A percentile compares a stretch with the other conserved stretches of the same genome.
These are phyloP conservation scores for Pichia paraexigua DNA, from an alignment of 805 yeast genomes.

Conservation along the genomic window DNA sequence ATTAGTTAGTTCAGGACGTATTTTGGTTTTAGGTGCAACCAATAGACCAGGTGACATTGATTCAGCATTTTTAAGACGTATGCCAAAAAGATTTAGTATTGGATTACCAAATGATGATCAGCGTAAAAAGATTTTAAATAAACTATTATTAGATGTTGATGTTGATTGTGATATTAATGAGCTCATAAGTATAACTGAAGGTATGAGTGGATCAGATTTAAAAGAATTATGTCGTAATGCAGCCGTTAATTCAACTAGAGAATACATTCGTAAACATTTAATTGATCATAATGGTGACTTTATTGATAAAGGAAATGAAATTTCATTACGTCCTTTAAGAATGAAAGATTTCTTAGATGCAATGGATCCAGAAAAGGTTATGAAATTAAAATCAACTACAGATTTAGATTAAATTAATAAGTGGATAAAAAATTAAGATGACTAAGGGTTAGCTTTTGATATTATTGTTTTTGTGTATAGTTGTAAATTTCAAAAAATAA, in stretches of 20 bases:
- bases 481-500: background rate
- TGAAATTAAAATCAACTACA: slow-evolving; percentile 7
- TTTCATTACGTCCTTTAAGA: slow-evolving; percentile 52
- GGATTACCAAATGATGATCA: slow-evolving; percentile 62
- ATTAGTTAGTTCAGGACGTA: slow-evolving; percentile 60
- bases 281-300: slow-evolving; percentile 28
- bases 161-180: slow-evolving; percentile 59
- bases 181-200: slow-evolving; percentile 59
- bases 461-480: background rate
- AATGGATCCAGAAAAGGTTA: slow-evolving; percentile 15
- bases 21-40: slow-evolving; percentile 90
- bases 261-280: slow-evolving; percentile 58
- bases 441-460: background rate
- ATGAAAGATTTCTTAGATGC: slow-evolving; percentile 54
- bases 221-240: slow-evolving; percentile 91
- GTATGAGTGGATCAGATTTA: slow-evolving; percentile 85
- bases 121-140: slow-evolving; percentile 59
- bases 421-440: background rate
- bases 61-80: slow-evolving; percentile 81
- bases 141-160: slow-evolving; percentile 58
- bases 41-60: slow-evolving; percentile 90
- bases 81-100: slow-evolving; percentile 85
- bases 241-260: slow-evolving; percentile 81
- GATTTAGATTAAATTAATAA: slow-evolving; percentile 10
- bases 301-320: slow-evolving; percentile 27